Base-by-base conservation (phyloP, 2,329 filamentous ascomycete species). In the Anisogramma anomala region DNA sequence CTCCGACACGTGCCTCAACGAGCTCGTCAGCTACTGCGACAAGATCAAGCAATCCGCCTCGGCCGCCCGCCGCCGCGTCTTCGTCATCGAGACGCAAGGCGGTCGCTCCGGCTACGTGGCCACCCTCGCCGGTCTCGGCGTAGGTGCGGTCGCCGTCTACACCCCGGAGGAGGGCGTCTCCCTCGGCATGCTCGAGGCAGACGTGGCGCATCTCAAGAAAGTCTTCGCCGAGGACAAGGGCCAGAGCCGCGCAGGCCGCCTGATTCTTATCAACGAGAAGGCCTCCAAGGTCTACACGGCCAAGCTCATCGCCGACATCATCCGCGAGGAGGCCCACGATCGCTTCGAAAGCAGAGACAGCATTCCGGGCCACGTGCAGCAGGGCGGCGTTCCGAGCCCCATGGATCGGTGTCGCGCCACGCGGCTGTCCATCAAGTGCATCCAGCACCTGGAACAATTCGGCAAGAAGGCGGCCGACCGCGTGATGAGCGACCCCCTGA, bases 61-160 rank as follows among this genome's bases (percentile, higher is more conserved):
- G 1, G 88, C 91, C 2, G 93, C 87, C 2, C 82, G 91, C 44
- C 81, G 91, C 33, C 80, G 91, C 47, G 89, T 96, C 41, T 98
- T 98, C 63, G 88, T 98, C 39, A 89, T 98, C 41, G 91, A 98
- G 66, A 96, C 91, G 0, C 91, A 98, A 65, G 91, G 91, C 53
- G 91, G 91, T 26, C 80, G 84, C 43, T 95, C 85, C 4, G 91
- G 91, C 15, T 98, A 96, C 62, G 77, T 96, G 45, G 89, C 89
- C 20, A 94, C 86, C 0, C 74, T 95, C 42, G 87, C 84, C 11
- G 91, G 89, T 36, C 76, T 98, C 11, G 79, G 82, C n/a, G 86
- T 96, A 13, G 91, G 91, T 41, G 91, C 91, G 7, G 73, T 84
- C 11, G 88, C 89, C 1, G 88, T 96, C 10, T 98, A 98, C 64